Conservation (phyloP, 2,329 filamentous ascomycete species). For the Phialophora verrucosa region DNA sequence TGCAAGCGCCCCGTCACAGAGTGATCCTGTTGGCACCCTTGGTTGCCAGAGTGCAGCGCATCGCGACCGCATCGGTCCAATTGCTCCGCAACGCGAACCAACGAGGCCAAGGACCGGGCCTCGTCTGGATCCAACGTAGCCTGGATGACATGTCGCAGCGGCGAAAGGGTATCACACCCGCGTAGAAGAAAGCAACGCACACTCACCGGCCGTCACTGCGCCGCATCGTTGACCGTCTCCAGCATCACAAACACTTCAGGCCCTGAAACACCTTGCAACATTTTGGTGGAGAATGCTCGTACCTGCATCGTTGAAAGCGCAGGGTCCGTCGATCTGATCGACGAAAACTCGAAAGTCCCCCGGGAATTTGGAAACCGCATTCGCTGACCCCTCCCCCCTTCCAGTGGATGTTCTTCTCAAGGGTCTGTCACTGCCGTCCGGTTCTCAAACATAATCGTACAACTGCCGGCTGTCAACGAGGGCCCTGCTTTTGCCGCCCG, state of each 20-base stretch:
- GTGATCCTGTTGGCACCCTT: not conserved
- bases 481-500: not conserved
- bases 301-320: not conserved
- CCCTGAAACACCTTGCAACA: slow-evolving; percentile 13
- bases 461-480: not conserved
- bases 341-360: not conserved
- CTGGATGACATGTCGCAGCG: slow-evolving; percentile 4
- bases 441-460: not conserved
- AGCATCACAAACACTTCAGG: slow-evolving; percentile 26
- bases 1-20: slow-evolving; percentile 16
- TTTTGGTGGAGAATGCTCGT: not conserved
- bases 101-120: slow-evolving; percentile 6
- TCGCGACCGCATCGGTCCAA: not conserved
- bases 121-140: slow-evolving; percentile 3
- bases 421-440: not conserved
- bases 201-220: not conserved
- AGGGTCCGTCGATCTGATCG: slow-evolving; percentile 20
- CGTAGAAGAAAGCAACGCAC: not conserved
- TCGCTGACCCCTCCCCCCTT: not conserved
- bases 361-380: not conserved
- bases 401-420: not conserved
- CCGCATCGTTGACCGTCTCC: not conserved
- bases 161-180: slow-evolving; percentile 1
- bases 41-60: not conserved
- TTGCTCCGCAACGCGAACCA: not conserved